These are phyloP conservation scores for Saturnispora hagleri DNA, from an alignment of 805 yeast species.

Conservation along the genomic window DNA sequence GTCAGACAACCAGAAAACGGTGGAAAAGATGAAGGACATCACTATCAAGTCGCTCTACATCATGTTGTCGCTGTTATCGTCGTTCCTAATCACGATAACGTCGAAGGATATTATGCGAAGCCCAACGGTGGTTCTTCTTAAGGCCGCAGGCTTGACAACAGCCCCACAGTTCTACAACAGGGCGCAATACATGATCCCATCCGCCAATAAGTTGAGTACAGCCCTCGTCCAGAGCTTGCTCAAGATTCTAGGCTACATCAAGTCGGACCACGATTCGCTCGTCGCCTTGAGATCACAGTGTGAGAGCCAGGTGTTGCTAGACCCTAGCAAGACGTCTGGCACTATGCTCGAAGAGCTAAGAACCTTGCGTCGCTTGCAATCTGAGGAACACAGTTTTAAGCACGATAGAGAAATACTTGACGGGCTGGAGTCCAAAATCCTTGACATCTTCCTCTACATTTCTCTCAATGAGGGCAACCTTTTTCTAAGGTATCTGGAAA, in stretches of 20 bases:
- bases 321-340: background rate
- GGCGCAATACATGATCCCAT: background rate
- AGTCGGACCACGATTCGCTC: slow-evolving; percentile 17
- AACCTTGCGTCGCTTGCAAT: background rate
- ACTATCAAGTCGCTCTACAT: slow-evolving; percentile 8
- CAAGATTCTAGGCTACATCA: slow-evolving; percentile 11
- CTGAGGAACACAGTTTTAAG: background rate
- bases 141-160: slow-evolving; percentile 7
- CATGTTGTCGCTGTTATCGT: slow-evolving; percentile 19
- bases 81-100: slow-evolving; percentile 24
- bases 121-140: slow-evolving; percentile 4
- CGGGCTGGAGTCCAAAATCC: slow-evolving; percentile 31
- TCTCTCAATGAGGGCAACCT: slow-evolving; percentile 44
- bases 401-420: slow-evolving; percentile 18
- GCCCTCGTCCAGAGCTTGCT: slow-evolving; percentile 12
- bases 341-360: slow-evolving; percentile 4
- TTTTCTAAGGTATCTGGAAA: slow-evolving; percentile 29
- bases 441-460: slow-evolving; percentile 34
- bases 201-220: slow-evolving; percentile 11
- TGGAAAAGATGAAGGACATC: slow-evolving; percentile 17
- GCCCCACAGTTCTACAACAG: slow-evolving; percentile 10
- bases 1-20: background rate
- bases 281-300: background rate
- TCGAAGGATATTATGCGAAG: background rate
- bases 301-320: slow-evolving; percentile 2